These are phyloP conservation scores for Trichoderma sp. DNA, from an alignment of 2,329 filamentous ascomycete species.

Conservation along the genomic window DNA sequence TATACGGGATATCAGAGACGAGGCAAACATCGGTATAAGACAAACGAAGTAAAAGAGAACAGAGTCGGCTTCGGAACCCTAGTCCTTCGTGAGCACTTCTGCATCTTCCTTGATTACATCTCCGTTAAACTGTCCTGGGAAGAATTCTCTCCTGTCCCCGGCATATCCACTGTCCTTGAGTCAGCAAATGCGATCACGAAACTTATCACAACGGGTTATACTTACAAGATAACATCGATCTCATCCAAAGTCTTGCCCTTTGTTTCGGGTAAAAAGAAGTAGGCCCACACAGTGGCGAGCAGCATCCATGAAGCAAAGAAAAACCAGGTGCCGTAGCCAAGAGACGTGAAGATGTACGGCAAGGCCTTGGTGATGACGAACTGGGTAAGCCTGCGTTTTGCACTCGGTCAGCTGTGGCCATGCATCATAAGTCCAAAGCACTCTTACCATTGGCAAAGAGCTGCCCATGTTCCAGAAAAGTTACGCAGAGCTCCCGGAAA, in stretches of 20 bases:
- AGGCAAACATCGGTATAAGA: neutral
- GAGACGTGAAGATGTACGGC: slow-evolving; percentile 48
- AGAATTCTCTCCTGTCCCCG: slow-evolving; percentile 18
- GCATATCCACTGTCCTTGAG: slow-evolving; percentile 21
- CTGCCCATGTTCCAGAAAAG: slow-evolving; percentile 46
- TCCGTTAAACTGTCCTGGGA: neutral
- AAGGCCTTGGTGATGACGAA: slow-evolving; percentile 49
- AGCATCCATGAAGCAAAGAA: slow-evolving; percentile 59
- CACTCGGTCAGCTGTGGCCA: neutral
- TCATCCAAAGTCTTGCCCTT: slow-evolving; percentile 58
- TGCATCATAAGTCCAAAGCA: neutral
- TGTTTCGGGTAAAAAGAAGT: slow-evolving; percentile 57
- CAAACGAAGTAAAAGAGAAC: neutral
- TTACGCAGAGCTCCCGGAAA: slow-evolving; percentile 49
- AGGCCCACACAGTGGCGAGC: slow-evolving; percentile 51
- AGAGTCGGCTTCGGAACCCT: neutral
- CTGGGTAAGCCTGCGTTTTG: slow-evolving; percentile 40
- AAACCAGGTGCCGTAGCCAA: slow-evolving; percentile 57
- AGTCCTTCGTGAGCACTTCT: slow-evolving; percentile 24
- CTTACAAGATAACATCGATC: slow-evolving; percentile 48
- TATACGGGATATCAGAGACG: no score
- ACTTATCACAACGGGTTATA: neutral
- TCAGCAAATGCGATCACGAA: neutral
- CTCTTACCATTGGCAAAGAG: slow-evolving; percentile 44
- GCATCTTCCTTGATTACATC: slow-evolving; percentile 22